These are phyloP conservation scores for Suhomyces bolitotheri DNA, from an alignment of 1,139 yeast genomes.

Conservation along the genomic window DNA sequence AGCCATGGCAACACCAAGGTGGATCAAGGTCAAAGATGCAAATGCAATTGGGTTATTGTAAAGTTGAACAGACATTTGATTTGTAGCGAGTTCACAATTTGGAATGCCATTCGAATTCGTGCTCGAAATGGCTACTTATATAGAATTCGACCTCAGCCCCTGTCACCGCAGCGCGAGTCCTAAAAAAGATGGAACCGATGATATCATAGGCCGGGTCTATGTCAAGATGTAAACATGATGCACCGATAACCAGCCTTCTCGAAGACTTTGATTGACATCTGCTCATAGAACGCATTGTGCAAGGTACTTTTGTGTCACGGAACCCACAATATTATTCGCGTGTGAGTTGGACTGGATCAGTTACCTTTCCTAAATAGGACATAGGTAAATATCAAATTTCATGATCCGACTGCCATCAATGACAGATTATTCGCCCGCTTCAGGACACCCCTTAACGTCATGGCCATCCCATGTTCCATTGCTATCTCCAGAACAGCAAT, in stretches of 20 bases:
- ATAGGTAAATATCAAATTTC: constrained; percentile 8
- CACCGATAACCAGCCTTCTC: constrained; percentile 11
- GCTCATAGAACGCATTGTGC: no score
- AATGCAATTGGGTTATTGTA: constrained; percentile 17
- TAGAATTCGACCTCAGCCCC: neutral
- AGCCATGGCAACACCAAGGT: constrained; percentile 16
- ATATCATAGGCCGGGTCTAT: constrained; percentile 2
- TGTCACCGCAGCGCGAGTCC: neutral
- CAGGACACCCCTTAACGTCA: no score
- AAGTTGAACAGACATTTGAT: constrained; percentile 22
- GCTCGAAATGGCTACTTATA: neutral
- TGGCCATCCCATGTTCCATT: no score
- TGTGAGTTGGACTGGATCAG: constrained; percentile 9
- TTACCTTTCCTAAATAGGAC: constrained; percentile 18
- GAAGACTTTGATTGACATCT: no score
- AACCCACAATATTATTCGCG: neutral
- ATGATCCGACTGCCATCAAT: no score
- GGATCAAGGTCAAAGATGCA: constrained; percentile 16
- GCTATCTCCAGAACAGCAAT: no score
- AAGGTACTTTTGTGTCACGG: constrained; percentile 10
- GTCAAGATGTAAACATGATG: constrained; percentile 6
- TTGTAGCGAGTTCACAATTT: no score
- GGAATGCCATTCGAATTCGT: neutral
- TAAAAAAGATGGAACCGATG: no score
- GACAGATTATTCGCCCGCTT: no score